Evolutionary conservation across 192 early-diverging fungal species (phyloP).

Genomic region (Coemansia sp.): DNA sequence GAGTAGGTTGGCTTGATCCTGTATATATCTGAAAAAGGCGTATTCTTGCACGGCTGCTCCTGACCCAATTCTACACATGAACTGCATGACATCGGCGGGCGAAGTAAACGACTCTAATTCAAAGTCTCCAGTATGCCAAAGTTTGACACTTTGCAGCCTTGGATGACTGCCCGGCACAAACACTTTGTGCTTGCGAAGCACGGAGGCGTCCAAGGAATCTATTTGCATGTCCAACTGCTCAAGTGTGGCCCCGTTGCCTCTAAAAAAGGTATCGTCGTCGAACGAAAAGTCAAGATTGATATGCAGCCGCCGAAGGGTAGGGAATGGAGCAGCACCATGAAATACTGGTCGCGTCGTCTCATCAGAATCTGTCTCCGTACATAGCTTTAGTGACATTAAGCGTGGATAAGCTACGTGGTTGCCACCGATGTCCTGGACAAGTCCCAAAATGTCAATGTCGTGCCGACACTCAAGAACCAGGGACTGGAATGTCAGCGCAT

Average conservation of each 20-base stretch:
- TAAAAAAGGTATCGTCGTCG: background rate
- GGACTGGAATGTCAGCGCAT: background rate
- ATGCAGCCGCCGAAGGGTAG: background rate
- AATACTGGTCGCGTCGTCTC: background rate
- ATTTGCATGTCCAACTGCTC: background rate
- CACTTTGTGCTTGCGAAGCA: background rate
- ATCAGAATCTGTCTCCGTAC: background rate
- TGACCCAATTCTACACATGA: no score
- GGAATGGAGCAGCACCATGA: background rate
- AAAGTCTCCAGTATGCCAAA: no score
- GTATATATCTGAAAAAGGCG: no score
- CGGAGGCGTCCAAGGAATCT: background rate
- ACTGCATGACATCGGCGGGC: no score
- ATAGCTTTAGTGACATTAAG: background rate
- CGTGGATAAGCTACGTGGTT: background rate
- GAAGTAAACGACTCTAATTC: no score
- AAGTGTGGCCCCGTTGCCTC: background rate
- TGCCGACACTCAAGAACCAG: background rate
- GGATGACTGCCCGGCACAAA: background rate
- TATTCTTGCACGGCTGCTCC: no score
- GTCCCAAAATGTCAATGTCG: background rate
- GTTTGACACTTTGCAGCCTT: no score
- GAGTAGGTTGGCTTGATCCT: no score
- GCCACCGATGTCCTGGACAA: background rate
- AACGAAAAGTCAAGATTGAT: background rate